phyloP scores from a whole-genome alignment of 2,329 filamentous ascomycete species.

The Orbilia brochopaga region DNA sequence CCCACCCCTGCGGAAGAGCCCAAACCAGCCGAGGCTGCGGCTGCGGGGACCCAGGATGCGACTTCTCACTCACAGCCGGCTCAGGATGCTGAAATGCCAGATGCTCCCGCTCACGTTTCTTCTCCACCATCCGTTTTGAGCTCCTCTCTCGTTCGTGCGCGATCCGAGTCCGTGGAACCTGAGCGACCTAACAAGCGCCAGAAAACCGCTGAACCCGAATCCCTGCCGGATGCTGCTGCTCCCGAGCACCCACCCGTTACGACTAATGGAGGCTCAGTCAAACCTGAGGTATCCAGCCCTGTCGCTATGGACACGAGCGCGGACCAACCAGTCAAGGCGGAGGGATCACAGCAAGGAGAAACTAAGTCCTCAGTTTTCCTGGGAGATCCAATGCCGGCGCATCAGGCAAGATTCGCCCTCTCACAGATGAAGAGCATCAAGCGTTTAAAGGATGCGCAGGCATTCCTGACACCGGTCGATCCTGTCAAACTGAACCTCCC shows the following conservation, averaged over 20 bases:
- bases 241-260: slow-evolving; percentile 60
- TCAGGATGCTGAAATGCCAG: slow-evolving; percentile 64
- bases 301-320: slow-evolving; percentile 55
- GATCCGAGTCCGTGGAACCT: slow-evolving; percentile 70
- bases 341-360: slow-evolving; percentile 51
- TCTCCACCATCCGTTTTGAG: slow-evolving; percentile 62
- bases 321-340: slow-evolving; percentile 54
- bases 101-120: slow-evolving; percentile 59
- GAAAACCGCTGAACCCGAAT: slow-evolving; percentile 68
- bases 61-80: slow-evolving; percentile 58
- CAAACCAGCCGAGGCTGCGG: slow-evolving; percentile 47
- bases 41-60: slow-evolving; percentile 60
- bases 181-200: slow-evolving; percentile 80
- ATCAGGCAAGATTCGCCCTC: slow-evolving; percentile 68
- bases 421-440: slow-evolving; percentile 76
- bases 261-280: slow-evolving; percentile 53
- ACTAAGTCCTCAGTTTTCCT: slow-evolving; percentile 37
- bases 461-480: slow-evolving; percentile 80
- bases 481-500: slow-evolving; percentile 76
- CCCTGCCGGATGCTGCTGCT: slow-evolving; percentile 59
- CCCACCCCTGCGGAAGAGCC: slow-evolving; percentile 6
- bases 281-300: slow-evolving; percentile 24
- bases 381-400: slow-evolving; percentile 63
- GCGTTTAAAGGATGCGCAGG: slow-evolving; percentile 79
- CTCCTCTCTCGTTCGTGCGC: slow-evolving; percentile 71